These are phyloP conservation scores for Calophaca sinica DNA, from an alignment of 306 rosid genomes.

Conservation along the genomic window DNA sequence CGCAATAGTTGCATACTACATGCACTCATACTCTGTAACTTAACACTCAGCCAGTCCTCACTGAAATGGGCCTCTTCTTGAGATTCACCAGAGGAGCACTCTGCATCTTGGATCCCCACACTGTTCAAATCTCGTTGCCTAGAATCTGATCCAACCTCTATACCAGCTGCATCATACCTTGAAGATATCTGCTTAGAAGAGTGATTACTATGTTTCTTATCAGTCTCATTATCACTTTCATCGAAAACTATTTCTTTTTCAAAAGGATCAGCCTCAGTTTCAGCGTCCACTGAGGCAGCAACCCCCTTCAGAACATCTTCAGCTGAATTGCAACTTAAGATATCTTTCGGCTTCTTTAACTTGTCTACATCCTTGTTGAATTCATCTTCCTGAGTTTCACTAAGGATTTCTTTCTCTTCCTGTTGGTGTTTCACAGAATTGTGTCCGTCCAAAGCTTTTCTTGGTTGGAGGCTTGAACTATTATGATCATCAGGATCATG, in stretches of 20 bases:
- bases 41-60: conserved; percentile 50
- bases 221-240: conserved; percentile 61
- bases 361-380: conserved; percentile 30
- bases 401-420: conserved; percentile 14
- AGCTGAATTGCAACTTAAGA: conserved; percentile 52
- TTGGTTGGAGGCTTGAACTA: conserved; percentile 45
- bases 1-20: conserved; percentile 19
- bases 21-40: conserved; percentile 31
- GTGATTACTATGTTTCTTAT: conserved; percentile 29
- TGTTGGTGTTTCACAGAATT: too few relatives aligned
- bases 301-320: conserved; percentile 44
- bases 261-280: conserved; percentile 38
- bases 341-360: conserved; percentile 43
- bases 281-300: conserved; percentile 28
- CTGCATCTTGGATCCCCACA: conserved; percentile 51
- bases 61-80: conserved; percentile 53
- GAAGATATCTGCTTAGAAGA: conserved; percentile 46
- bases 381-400: conserved; percentile 42
- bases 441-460: conserved; percentile 42
- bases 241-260: conserved; percentile 50
- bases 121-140: conserved; percentile 23
- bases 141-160: conserved; percentile 44
- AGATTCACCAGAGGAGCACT: neutral
- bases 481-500: conserved; percentile 61
- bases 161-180: conserved; percentile 50